These are phyloP conservation scores for Solanum hybrid DNA, from an alignment of 305 asterid species.

Conservation along the genomic window DNA sequence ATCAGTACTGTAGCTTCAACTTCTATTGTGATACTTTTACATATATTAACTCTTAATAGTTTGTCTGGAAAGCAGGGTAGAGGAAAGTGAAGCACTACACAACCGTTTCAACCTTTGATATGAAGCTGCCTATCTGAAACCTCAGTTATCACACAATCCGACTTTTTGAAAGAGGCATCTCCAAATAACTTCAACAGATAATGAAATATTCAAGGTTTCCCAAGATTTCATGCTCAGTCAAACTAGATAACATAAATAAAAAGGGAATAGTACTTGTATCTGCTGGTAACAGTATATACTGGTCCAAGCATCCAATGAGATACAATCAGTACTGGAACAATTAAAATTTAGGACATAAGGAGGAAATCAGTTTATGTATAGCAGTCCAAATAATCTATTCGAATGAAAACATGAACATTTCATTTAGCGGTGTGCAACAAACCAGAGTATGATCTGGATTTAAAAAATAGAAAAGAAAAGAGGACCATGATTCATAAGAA, in stretches of 20 bases:
- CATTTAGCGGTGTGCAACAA: not conserved
- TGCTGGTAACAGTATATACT: not conserved
- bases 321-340: not conserved
- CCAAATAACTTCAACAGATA: not conserved
- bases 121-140: not conserved
- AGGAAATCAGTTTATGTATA: not conserved
- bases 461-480: not conserved
- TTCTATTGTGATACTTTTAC: not conserved
- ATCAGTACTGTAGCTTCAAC: not conserved
- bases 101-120: not conserved
- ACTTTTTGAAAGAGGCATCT: not conserved
- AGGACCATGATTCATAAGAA: not conserved
- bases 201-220: not conserved
- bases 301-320: not conserved
- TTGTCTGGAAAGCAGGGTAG: not conserved
- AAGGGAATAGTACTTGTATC: not conserved
- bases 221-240: not conserved
- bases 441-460: not conserved
- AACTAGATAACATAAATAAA: not conserved
- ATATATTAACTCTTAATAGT: not conserved
- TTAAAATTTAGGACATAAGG: not conserved
- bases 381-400: not conserved
- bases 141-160: not conserved
- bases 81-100: not conserved
- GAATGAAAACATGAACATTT: not conserved